These are phyloP conservation scores for Cordia subcordata DNA, from an alignment of 257 asterid genomes.

Conservation along the genomic window DNA sequence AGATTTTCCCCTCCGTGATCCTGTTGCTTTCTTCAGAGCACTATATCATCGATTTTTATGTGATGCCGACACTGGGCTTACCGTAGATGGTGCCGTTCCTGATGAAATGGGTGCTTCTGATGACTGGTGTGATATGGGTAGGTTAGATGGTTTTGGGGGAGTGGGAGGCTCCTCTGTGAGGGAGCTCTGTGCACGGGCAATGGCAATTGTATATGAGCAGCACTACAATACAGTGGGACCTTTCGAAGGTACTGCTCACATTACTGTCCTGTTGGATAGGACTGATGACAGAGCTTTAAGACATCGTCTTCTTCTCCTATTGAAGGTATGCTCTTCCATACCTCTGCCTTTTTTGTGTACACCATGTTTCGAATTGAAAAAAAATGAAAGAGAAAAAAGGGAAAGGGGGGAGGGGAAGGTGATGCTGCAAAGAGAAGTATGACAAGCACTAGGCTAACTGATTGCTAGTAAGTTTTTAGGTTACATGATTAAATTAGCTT, in stretches of 20 bases:
- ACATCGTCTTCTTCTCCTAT: conserved; percentile 97
- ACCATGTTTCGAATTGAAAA: neutral
- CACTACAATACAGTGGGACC: conserved; percentile 73
- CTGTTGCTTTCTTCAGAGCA: conserved; percentile 94
- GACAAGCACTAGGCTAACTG: no score
- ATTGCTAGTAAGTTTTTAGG: no score
- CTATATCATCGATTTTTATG: conserved; percentile 92
- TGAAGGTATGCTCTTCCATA: conserved; percentile 52
- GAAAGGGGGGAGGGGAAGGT: no score
- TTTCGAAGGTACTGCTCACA: conserved; percentile 96
- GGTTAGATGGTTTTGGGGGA: conserved; percentile 99
- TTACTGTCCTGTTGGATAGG: conserved; percentile 92
- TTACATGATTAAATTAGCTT: no score
- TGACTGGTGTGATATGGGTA: conserved; percentile 99
- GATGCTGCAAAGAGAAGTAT: no score
- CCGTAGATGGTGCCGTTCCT: conserved; percentile 94
- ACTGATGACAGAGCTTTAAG: conserved; percentile 97
- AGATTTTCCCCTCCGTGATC: conserved; percentile 96
- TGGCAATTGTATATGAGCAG: conserved; percentile 98
- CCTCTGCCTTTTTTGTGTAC: neutral
- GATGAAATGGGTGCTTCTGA: conserved; percentile 98
- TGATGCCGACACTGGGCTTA: conserved; percentile 97
- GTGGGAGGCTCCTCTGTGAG: conserved; percentile 98
- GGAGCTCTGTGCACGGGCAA: conserved; percentile 99
- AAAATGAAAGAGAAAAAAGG: no score